Evolutionary conservation across 2,329 filamentous ascomycete species (phyloP), one percentile per base, ranked within the genome.

Genomic region (Sarocladiaceae sp.): DNA sequence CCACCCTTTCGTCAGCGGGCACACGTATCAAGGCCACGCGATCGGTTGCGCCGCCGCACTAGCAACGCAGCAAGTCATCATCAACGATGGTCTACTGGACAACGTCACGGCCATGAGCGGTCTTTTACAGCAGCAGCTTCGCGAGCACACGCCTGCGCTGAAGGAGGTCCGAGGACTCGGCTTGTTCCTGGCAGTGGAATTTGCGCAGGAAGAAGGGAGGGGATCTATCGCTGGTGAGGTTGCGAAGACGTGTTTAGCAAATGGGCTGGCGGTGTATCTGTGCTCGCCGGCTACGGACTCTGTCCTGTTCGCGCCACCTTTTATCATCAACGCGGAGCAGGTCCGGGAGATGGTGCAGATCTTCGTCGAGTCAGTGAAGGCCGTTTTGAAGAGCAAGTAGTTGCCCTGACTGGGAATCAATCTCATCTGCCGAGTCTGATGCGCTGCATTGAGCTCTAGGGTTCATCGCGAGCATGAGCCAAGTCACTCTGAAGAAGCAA

Each of bases 1-100:
- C 13, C 26, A 29, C 13, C 26, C 26, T 9, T 79, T 80, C 54
- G 63, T 63, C 20, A 76, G 81, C 50, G 78, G 78, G 0, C 76
- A 81, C 45, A 82, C 78, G 0, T 81, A 65, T 46, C 63, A 67
- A 48, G 63, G 56, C 1, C 65, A 68, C 40, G 58, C 66, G 0
- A 47, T 64, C 19, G 56, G 58, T 3, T 66, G 62, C 39, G 64
- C 64, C 4, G 63, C 64, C 2, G 66, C 63, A 2, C 54, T 68
- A 5, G 55, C 58, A 15, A 66, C 68, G n/a, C 65, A 69, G 46
- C 54, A 48, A 34, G 63, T 70, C 15, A 52, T 70, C 29, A 52
- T 53, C 23, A 51, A 62, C 11, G 59, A 65, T 0, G 47, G 51
- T 1, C 53, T 70, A 1, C 29, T 69, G 1, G 46, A 53, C 0